A percentile compares a stretch with the other conserved stretches of the same genome.
These are phyloP conservation scores for Botryotinia narcissicola DNA, from an alignment of 2,329 filamentous ascomycete genomes.

Conservation along the genomic window DNA sequence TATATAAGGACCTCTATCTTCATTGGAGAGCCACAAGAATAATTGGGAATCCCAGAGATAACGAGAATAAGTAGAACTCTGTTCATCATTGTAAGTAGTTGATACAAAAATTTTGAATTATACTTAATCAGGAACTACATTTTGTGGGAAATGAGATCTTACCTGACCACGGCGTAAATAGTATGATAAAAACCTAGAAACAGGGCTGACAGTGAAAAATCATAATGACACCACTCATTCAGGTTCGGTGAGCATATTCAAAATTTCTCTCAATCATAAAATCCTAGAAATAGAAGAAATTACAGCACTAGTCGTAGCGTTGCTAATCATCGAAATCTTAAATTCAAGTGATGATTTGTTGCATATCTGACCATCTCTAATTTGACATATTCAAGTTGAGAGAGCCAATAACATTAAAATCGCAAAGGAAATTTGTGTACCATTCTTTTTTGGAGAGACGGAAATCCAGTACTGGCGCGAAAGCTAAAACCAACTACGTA, in stretches of 20 bases:
- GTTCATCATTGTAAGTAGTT: fast-evolving
- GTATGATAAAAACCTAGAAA: background rate
- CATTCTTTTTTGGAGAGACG: background rate
- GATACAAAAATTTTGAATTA: background rate
- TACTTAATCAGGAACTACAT: background rate
- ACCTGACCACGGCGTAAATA: background rate
- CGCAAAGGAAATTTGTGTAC: background rate
- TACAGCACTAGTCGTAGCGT: background rate
- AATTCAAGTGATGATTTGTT: background rate
- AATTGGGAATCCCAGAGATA: background rate
- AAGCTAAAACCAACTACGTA: background rate
- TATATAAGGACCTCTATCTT: background rate
- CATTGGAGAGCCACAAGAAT: background rate
- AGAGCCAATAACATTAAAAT: background rate
- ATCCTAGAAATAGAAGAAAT: too few species aligned
- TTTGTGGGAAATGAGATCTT: fast-evolving
- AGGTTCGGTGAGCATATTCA: background rate
- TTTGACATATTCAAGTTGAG: background rate
- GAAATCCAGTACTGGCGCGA: fast-evolving
- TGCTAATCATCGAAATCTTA: fast-evolving
- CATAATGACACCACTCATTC: too few species aligned
- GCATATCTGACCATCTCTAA: background rate
- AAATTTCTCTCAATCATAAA: background rate
- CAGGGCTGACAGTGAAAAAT: background rate
- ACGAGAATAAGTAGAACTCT: background rate